A percentile compares a stretch with the other conserved stretches of the same genome.
These are phyloP conservation scores for Saccharomycopsis phalli DNA, from an alignment of 1,139 yeast species.

Conservation along the genomic window DNA sequence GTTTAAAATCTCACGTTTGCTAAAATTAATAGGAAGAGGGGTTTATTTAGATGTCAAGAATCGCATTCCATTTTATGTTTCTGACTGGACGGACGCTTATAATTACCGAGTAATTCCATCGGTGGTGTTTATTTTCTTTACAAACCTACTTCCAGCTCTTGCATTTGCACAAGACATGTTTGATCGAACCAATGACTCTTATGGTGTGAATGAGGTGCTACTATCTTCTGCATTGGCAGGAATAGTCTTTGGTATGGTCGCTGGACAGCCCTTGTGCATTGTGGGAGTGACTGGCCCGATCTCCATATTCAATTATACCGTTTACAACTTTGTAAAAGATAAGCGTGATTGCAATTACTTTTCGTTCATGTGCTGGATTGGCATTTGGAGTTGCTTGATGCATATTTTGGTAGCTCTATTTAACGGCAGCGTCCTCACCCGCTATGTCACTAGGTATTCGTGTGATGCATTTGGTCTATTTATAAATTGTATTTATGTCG, in stretches of 20 bases:
- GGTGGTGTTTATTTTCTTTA: slow-evolving; percentile 73
- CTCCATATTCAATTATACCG: slow-evolving; percentile 83
- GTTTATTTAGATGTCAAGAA: slow-evolving; percentile 45
- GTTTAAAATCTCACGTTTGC: background rate
- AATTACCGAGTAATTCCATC: slow-evolving; percentile 88
- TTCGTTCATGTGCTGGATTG: slow-evolving; percentile 94
- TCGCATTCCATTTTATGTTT: slow-evolving; percentile 56
- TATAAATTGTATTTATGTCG: slow-evolving; percentile 81
- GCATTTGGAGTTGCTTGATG: slow-evolving; percentile 82
- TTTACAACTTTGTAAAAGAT: slow-evolving; percentile 60
- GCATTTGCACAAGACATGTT: slow-evolving; percentile 98
- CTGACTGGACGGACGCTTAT: slow-evolving; percentile 78
- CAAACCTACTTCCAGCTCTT: slow-evolving; percentile 84
- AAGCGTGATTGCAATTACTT: slow-evolving; percentile 50
- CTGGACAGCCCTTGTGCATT: slow-evolving; percentile 88
- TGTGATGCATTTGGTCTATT: slow-evolving; percentile 93
- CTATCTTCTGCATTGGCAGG: slow-evolving; percentile 85
- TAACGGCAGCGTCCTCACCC: slow-evolving; percentile 61
- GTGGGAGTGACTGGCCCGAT: slow-evolving; percentile 99
- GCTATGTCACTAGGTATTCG: slow-evolving; percentile 70
- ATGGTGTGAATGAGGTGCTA: slow-evolving; percentile 86
- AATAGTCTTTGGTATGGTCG: slow-evolving; percentile 70
- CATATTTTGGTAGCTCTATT: slow-evolving; percentile 66
- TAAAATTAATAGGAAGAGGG: slow-evolving; percentile 41
- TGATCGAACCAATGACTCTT: slow-evolving; percentile 74